Evolutionary conservation across 2,329 filamentous ascomycete species (phyloP), one percentile per base, ranked within the genome.

Genomic region (Ophiocordyceps polyrhachis-furcata): DNA sequence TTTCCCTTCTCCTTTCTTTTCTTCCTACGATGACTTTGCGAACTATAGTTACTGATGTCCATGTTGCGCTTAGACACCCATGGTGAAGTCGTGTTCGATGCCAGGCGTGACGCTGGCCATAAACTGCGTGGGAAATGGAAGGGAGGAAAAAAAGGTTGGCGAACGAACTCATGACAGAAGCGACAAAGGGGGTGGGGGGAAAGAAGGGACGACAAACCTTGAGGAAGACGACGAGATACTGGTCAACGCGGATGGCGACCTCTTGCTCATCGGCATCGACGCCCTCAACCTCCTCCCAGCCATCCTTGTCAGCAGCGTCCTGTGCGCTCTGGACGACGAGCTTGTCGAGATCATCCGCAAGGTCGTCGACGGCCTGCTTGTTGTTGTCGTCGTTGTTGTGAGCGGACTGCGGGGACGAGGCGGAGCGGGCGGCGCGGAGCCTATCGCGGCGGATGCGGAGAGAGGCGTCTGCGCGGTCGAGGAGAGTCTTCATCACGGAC

Each of bases 51-150:
- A n/a, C n/a, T n/a, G n/a, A n/a, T n/a, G n/a, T n/a, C n/a, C n/a
- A n/a, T n/a, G n/a, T n/a, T n/a, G 9, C 37, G 17, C 40, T 70
- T 69, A 94, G 37, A 94, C 80, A 6, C 86, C 84, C 87, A 95
- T 95, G 1, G 89, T 96, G 61, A 93, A 95, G 60, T 96, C 89
- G 62, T 95, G 86, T 65, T 96, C 89, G 62, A 98, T 96, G 42
- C 88, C 88, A 6, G 91, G 91, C 15, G 89, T 96, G 41, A 98
- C 91, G 55, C 81, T 91, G 31, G 81, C 79, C 68, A 85, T 84
- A 62, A 85, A 85, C 72, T 74, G 45, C 28, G 45, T 5, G 21
- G 19, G 19, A 11, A 37, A 31, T 14, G 13, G 4, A 15, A 35
- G 21, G 21, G 6, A 23, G 21, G 21, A 23, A 23, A 23, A 23